Conservation (phyloP, 177 flowering plant species). For the Vitis hybrid region DNA sequence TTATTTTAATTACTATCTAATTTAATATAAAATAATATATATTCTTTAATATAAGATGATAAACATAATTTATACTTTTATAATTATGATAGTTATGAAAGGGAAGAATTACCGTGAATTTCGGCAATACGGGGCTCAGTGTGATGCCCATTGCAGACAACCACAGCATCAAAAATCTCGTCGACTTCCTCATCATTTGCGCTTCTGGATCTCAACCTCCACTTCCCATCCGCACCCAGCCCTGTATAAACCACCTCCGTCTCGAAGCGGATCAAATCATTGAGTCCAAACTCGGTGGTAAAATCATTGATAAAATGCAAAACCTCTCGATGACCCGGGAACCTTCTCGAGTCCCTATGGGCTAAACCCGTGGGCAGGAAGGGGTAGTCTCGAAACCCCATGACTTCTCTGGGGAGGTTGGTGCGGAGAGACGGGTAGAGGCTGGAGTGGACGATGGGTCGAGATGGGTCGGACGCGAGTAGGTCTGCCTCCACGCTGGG, state of each 20-base stretch:
- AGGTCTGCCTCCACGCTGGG: not conserved
- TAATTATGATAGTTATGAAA: too few relatives aligned
- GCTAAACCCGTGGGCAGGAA: not conserved
- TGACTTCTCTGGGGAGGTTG: constrained; percentile 2
- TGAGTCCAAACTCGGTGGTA: not conserved
- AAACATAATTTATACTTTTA: too few relatives aligned
- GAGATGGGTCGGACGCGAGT: not conserved
- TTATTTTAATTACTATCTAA: too few relatives aligned
- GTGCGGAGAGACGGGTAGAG: constrained; percentile 2
- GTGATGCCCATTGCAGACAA: not conserved
- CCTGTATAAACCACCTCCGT: not conserved
- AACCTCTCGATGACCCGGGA: constrained; percentile 1
- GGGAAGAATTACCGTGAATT: not conserved
- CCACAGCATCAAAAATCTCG: constrained; percentile 1
- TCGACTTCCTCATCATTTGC: not conserved
- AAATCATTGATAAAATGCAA: not conserved
- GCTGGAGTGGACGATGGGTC: constrained; percentile 1
- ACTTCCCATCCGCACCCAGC: not conserved
- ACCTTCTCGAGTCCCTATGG: not conserved
- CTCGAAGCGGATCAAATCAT: not conserved
- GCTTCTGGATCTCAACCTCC: not conserved
- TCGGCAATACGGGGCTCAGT: not conserved
- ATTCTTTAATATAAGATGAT: too few relatives aligned
- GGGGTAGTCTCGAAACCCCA: constrained; percentile 8
- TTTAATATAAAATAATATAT: too few relatives aligned